A percentile compares a stretch with the other conserved stretches of the same genome.
Conservation (phyloP, 148 eudicot species). For the Amaranthus cruentus region DNA sequence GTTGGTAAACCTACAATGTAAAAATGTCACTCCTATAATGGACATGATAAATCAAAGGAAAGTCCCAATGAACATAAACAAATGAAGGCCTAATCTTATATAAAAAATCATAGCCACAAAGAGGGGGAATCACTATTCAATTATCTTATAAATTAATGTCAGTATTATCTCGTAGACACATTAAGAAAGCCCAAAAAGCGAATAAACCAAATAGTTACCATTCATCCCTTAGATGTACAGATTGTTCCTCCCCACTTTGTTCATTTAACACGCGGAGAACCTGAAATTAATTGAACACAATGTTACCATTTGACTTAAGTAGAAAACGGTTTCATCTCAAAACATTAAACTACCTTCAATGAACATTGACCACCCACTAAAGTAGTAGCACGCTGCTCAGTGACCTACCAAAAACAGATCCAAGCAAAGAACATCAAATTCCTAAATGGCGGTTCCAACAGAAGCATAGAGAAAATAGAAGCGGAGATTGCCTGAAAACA, state of each 20-base stretch:
- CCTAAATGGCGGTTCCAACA: conserved; percentile 3
- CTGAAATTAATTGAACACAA: conserved; percentile 28
- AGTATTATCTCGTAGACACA: not conserved
- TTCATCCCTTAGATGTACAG: conserved; percentile 73
- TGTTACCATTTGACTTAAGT: not conserved
- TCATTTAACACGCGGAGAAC: conserved; percentile 82
- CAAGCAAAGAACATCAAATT: not conserved
- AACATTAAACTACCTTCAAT: conserved; percentile 48
- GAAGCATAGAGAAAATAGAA: not conserved
- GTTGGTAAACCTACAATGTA: not conserved
- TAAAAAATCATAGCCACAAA: not conserved
- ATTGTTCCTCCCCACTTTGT: conserved; percentile 71
- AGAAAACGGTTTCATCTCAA: conserved; percentile 9
- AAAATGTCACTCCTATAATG: not conserved
- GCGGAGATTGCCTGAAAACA: not conserved
- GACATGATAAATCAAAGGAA: not conserved
- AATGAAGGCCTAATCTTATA: not conserved
- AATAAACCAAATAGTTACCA: conserved; percentile 46
- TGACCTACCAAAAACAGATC: conserved; percentile 45
- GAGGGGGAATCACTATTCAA: not conserved
- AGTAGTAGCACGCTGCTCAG: conserved; percentile 54
- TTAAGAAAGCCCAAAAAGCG: not conserved
- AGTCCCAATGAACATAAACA: not conserved
- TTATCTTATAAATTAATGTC: not conserved
- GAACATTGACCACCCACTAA: conserved; percentile 44